Evolutionary conservation across 2,329 filamentous ascomycete species (phyloP), one percentile per base, ranked within the genome.

Genomic region (Pseudogymnoascus sp.): DNA sequence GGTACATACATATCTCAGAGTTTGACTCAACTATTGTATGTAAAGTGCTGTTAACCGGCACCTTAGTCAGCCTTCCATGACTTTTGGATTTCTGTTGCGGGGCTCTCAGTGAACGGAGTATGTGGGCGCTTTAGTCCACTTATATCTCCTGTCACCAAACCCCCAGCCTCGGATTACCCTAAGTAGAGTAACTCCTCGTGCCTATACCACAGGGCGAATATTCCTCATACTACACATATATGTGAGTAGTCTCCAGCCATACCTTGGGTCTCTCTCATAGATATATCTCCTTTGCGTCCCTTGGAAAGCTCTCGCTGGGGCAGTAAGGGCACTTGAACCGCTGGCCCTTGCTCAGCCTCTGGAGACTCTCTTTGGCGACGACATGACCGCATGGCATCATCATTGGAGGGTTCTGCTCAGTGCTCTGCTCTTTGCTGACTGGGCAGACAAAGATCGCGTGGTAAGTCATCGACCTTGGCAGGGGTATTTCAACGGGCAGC

Each of bases 361-460:
- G 85, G 61, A 99, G 78, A 36, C 88, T 92, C 71, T 97, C 93
- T 67, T 87, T 84, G 16, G 92, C 93, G 65, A 99, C 87, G 62
- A 97, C 93, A 77, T 99, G 95, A 5, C 95, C 93, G 72, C 95
- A 99, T 0, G 91, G 90, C 72, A 99, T 86, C 84, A 97, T 95
- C 89, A 97, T 96, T 1, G 95, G 92, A 10, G 95, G 95, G 74
- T 99, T 99, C 23, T 82, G 78, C 71, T 96, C 92, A 0, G 93
- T 99, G 0, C 90, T 92, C 75, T 99, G 95, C 73, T 97, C 95
- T 75, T 97, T 97, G 71, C 89, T 93, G 4, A 99, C 95, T 0
- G 95, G 95, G 72, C 95, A 99, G 45, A 99, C 95, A 73, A 99
- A 99, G 72, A 99, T 97, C 63, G 90, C 90, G 75, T 99, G 95